These are phyloP conservation scores for Tanacetum coccineum DNA, from an alignment of 129 eudicot species.

Conservation along the genomic window DNA sequence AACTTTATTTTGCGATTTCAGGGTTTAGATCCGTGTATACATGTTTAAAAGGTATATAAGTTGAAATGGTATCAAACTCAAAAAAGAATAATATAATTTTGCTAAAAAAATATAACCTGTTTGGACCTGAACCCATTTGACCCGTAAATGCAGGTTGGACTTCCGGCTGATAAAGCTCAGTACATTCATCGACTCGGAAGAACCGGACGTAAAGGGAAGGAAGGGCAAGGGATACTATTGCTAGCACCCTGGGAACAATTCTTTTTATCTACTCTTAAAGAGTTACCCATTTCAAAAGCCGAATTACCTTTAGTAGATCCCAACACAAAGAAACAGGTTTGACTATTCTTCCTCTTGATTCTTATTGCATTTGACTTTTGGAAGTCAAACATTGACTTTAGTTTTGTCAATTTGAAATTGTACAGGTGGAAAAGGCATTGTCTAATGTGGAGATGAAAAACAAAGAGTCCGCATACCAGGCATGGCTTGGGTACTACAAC, in stretches of 20 bases:
- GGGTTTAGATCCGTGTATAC: too few relatives aligned
- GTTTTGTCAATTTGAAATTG: constrained; percentile 12
- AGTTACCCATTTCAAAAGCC: constrained; percentile 67
- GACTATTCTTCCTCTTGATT: not conserved
- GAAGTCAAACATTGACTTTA: constrained; percentile 4
- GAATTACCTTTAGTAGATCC: constrained; percentile 58
- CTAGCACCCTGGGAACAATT: constrained; percentile 93
- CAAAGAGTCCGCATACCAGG: constrained; percentile 96
- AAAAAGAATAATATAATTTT: too few relatives aligned
- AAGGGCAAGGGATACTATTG: constrained; percentile 78
- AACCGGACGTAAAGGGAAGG: constrained; percentile 95
- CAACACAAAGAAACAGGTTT: constrained; percentile 59
- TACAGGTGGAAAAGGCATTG: constrained; percentile 78
- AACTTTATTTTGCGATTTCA: too few relatives aligned
- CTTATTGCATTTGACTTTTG: not conserved
- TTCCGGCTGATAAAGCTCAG: constrained; percentile 82
- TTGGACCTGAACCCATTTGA: constrained; percentile 1
- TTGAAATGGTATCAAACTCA: too few relatives aligned
- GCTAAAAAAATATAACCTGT: too few relatives aligned
- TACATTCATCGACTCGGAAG: constrained; percentile 92
- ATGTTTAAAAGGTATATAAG: too few relatives aligned
- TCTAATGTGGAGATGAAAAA: constrained; percentile 73
- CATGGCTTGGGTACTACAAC: constrained; percentile 98
- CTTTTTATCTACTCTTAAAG: constrained; percentile 64
- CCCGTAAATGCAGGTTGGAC: constrained; percentile 51